These are phyloP conservation scores for Crotalaria pallida DNA, from an alignment of 306 rosid genomes.

Conservation along the genomic window DNA sequence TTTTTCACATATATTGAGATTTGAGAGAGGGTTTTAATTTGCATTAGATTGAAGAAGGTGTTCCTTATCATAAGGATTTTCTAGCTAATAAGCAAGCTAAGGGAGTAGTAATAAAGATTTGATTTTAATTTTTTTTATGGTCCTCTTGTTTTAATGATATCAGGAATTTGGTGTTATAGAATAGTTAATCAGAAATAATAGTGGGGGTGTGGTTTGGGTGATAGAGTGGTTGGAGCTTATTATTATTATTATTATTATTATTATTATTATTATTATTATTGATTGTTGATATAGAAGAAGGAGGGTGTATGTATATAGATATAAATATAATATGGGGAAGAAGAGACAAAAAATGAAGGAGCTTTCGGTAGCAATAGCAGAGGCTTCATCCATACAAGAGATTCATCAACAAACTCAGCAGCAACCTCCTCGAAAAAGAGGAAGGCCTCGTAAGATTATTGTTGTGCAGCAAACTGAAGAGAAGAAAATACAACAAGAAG, in stretches of 20 bases:
- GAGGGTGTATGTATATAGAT: background rate
- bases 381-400: constrained; percentile 56
- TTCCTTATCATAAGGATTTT: background rate
- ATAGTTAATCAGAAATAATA: background rate
- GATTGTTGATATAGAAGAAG: background rate
- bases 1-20: background rate
- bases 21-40: background rate
- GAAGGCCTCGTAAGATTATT: constrained; percentile 71
- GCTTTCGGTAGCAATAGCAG: constrained; percentile 72
- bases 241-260: background rate
- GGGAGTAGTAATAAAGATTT: background rate
- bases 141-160: background rate
- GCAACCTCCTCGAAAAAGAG: constrained; percentile 69
- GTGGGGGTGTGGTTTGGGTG: background rate
- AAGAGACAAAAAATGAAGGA: constrained; percentile 70
- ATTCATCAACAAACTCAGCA: constrained; percentile 24
- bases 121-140: constrained; percentile 2
- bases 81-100: background rate
- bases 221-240: background rate
- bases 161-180: background rate
- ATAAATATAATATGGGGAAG: too few species aligned
- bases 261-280: background rate
- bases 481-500: background rate
- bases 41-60: background rate
- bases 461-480: constrained; percentile 30